These are phyloP conservation scores for Tetradesmus lagerheimii DNA, from an alignment of 139 green algal genomes.

Conservation along the genomic window DNA sequence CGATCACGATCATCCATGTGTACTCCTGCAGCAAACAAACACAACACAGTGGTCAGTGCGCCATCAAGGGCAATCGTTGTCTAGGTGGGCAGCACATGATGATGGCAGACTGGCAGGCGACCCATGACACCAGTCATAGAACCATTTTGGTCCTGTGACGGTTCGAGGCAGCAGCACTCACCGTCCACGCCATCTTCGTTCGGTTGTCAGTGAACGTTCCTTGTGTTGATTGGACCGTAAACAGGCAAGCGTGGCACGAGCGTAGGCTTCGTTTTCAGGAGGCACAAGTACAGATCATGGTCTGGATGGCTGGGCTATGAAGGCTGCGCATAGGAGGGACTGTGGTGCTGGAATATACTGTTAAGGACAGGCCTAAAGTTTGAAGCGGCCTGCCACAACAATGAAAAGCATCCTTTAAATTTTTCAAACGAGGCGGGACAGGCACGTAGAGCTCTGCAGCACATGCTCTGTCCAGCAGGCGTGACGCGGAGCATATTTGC, in stretches of 20 bases:
- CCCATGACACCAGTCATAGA: too few species aligned
- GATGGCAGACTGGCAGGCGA: too few species aligned
- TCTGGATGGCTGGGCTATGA: neutral
- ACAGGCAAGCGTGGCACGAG: neutral
- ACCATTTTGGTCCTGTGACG: too few species aligned
- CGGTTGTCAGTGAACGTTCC: neutral
- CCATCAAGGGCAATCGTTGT: too few species aligned
- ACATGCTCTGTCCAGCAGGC: neutral
- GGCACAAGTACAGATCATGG: too few species aligned
- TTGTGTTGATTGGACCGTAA: neutral
- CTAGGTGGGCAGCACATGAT: too few species aligned
- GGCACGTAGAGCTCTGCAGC: neutral
- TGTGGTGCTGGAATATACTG: neutral
- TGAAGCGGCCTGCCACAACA: neutral
- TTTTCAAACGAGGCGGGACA: neutral
- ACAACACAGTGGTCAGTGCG: neutral
- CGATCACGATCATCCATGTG: constrained; percentile 44
- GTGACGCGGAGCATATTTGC: neutral
- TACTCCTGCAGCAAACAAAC: neutral
- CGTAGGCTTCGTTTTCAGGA: neutral
- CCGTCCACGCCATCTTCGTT: neutral
- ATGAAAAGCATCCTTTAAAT: neutral
- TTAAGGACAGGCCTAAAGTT: neutral
- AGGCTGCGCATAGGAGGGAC: neutral
- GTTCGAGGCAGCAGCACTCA: neutral